phyloP scores from a whole-genome alignment of 2,329 filamentous ascomycete species.

The Hymenoscyphus salicellus region DNA sequence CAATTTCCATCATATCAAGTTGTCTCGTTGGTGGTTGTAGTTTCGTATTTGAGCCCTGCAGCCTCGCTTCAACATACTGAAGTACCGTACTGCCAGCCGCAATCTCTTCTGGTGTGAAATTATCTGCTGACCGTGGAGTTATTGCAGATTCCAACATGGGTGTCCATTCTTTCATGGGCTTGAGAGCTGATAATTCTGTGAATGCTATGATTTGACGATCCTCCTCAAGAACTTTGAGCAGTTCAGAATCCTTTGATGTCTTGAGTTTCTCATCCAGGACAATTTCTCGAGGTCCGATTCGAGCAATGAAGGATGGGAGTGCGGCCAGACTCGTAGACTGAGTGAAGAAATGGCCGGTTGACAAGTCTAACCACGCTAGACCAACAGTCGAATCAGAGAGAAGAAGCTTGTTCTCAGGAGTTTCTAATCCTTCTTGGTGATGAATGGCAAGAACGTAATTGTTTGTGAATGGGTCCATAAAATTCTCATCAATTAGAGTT shows the following conservation, averaged over 20 bases:
- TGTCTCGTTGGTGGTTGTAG: constrained; percentile 78
- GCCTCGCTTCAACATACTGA: constrained; percentile 74
- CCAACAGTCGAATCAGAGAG: constrained; percentile 53
- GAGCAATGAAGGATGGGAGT: constrained; percentile 76
- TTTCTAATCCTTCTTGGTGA: constrained; percentile 39
- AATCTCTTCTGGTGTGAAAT: constrained; percentile 68
- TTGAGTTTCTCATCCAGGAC: constrained; percentile 67
- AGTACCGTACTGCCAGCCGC: constrained; percentile 77
- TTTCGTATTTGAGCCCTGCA: constrained; percentile 75
- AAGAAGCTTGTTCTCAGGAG: constrained; percentile 30
- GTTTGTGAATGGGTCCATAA: constrained; percentile 90
- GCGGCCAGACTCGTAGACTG: constrained; percentile 69
- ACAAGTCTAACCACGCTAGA: constrained; percentile 90
- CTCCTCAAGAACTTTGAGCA: constrained; percentile 68
- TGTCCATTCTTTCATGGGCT: constrained; percentile 57
- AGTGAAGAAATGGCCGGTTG: constrained; percentile 90
- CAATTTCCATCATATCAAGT: constrained; percentile 82
- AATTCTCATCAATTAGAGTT: constrained; percentile 94
- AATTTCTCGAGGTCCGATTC: constrained; percentile 81
- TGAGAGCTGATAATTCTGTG: constrained; percentile 46
- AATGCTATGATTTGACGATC: constrained; percentile 77
- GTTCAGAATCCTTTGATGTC: constrained; percentile 54
- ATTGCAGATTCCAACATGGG: constrained; percentile 75
- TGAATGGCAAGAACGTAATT: constrained; percentile 88
- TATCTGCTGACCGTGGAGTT: constrained; percentile 46